Conservation (phyloP, 1,284 basidiomycete species). For the Pseudozyma thailandica region DNA sequence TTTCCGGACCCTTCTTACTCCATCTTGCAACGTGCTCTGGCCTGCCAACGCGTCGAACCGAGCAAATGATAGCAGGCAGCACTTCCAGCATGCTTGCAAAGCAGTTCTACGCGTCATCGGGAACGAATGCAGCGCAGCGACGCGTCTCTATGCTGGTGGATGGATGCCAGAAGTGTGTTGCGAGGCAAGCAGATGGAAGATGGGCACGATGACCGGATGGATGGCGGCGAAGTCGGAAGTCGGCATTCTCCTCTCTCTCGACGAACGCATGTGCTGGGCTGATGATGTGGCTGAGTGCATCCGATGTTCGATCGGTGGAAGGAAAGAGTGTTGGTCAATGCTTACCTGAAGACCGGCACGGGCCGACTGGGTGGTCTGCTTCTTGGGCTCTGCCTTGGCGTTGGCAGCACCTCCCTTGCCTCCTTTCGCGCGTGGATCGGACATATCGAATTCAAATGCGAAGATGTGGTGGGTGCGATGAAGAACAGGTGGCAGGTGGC, state of each 20-base stretch:
- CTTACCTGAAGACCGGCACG: constrained; percentile 64
- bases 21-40: background rate
- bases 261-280: background rate
- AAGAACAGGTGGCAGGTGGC: no score
- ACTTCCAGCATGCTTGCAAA: background rate
- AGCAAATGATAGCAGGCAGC: background rate
- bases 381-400: constrained; percentile 51
- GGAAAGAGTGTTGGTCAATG: constrained; percentile 5
- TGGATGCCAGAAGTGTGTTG: constrained; percentile 1
- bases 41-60: constrained; percentile 8
- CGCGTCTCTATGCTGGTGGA: constrained; percentile 13
- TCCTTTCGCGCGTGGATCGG: constrained; percentile 53
- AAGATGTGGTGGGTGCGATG: background rate
- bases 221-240: background rate
- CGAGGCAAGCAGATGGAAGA: background rate
- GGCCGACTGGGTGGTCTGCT: constrained; percentile 55
- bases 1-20: background rate
- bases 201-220: constrained; percentile 6
- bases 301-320: background rate
- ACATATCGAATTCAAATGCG: constrained; percentile 26
- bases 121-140: no score
- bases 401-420: constrained; percentile 53
- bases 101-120: no score
- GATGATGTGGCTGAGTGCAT: background rate
- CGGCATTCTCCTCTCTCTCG: no score